phyloP scores from a whole-genome alignment of 345 rosid species.

The Angophora floribunda region DNA sequence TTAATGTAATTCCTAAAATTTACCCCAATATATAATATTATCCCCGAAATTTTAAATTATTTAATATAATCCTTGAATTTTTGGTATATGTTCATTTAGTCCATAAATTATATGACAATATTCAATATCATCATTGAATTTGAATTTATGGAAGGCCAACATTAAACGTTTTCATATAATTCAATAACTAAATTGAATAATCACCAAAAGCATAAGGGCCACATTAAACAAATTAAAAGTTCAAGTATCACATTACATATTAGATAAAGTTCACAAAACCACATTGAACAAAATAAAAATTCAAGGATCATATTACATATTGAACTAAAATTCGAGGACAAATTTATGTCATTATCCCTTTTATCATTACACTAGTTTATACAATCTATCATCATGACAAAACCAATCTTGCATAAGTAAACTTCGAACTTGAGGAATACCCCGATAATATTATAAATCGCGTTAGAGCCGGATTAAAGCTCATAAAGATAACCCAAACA shows the following conservation, averaged over 20 bases:
- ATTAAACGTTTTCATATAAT: too few species aligned
- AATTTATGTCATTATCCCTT: neutral
- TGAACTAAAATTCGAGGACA: too few species aligned
- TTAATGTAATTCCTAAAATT: too few species aligned
- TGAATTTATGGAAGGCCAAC: neutral
- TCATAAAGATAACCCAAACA: neutral
- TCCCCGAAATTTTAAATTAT: too few species aligned
- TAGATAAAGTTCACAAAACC: neutral
- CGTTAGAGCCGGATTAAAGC: neutral
- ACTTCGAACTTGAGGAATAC: neutral
- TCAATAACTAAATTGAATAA: neutral
- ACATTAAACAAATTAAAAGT: too few species aligned
- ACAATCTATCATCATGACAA: rapidly evolving
- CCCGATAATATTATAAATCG: neutral
- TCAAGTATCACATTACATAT: too few species aligned
- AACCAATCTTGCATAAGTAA: rapidly evolving
- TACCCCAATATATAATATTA: too few species aligned
- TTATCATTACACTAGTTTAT: neutral
- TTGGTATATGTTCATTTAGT: neutral
- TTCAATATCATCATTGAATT: too few species aligned
- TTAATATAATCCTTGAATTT: too few species aligned
- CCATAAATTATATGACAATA: too few species aligned
- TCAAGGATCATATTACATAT: neutral
- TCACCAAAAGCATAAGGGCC: neutral
- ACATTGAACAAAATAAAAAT: neutral